These are phyloP conservation scores for Bimuria novae-zelandiae DNA, from an alignment of 2,329 filamentous ascomycete species.

Conservation along the genomic window DNA sequence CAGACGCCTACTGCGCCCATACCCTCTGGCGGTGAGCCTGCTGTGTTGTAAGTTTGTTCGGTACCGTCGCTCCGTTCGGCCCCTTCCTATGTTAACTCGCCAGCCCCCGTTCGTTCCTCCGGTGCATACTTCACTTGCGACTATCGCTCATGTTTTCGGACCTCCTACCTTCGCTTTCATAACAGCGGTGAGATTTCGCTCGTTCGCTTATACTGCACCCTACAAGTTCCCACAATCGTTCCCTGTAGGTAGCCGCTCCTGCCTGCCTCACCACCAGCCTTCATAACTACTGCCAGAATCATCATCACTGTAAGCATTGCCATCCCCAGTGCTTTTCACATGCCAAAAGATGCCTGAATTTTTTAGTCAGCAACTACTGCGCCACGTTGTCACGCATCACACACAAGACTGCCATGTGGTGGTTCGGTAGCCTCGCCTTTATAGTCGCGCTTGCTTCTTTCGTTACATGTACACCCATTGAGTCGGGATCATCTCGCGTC, in stretches of 20 bases:
- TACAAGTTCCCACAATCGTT: no score
- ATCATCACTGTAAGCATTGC: no score
- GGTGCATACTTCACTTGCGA: neutral
- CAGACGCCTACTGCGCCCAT: constrained; percentile 1
- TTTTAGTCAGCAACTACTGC: no score
- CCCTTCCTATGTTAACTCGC: neutral
- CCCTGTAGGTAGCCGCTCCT: no score
- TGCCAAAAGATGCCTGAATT: no score
- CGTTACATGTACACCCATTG: constrained; percentile 13
- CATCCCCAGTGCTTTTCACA: no score
- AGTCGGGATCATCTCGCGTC: neutral
- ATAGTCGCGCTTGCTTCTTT: constrained; percentile 9
- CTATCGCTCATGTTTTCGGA: neutral
- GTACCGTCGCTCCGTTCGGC: neutral
- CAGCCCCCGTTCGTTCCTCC: neutral
- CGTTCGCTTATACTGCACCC: no score
- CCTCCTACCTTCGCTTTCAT: neutral
- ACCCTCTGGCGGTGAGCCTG: neutral
- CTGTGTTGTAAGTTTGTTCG: neutral
- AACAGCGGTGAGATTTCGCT: no score
- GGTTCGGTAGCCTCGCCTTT: neutral
- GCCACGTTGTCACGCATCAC: neutral
- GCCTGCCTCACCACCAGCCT: no score
- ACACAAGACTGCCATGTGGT: neutral
- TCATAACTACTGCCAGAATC: no score